A percentile compares a stretch with the other conserved stretches of the same genome.
phyloP scores from a whole-genome alignment of 2,329 filamentous ascomycete species.

The Penicillium brasilianum region DNA sequence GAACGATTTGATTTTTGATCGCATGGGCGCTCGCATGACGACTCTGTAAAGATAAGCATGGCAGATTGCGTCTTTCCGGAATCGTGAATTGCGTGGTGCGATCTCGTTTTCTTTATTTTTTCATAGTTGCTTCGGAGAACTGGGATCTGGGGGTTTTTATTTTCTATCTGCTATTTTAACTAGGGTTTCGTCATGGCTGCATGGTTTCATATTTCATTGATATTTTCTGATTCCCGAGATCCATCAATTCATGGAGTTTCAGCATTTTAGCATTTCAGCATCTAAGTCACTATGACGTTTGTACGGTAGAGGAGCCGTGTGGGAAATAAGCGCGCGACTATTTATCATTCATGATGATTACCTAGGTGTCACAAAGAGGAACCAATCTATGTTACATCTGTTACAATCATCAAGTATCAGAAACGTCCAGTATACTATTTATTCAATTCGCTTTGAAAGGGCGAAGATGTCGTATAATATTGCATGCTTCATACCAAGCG shows the following conservation, averaged over 20 bases:
- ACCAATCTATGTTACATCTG: background rate
- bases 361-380: slow-evolving; percentile 11
- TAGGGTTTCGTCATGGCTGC: slow-evolving; percentile 14
- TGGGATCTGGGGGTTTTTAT: slow-evolving; percentile 12
- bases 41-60: slow-evolving; percentile 23
- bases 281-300: background rate
- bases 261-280: too few species aligned
- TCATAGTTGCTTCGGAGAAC: background rate
- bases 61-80: background rate
- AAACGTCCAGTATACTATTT: background rate
- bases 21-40: slow-evolving; percentile 49
- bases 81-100: background rate
- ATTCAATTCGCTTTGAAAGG: background rate
- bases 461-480: slow-evolving; percentile 7
- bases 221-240: background rate
- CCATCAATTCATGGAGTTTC: slow-evolving; percentile 12
- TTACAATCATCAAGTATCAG: background rate
- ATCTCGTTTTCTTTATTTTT: slow-evolving; percentile 2
- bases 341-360: background rate
- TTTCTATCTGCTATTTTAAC: background rate
- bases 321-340: slow-evolving; percentile 1
- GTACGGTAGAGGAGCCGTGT: too few species aligned
- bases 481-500: background rate
- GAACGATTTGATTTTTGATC: slow-evolving; percentile 49
- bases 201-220: slow-evolving; percentile 11